Evolutionary conservation across 306 rosid species (phyloP), one percentile per base, ranked within the genome.

Genomic region (Inga leiocalycina): DNA sequence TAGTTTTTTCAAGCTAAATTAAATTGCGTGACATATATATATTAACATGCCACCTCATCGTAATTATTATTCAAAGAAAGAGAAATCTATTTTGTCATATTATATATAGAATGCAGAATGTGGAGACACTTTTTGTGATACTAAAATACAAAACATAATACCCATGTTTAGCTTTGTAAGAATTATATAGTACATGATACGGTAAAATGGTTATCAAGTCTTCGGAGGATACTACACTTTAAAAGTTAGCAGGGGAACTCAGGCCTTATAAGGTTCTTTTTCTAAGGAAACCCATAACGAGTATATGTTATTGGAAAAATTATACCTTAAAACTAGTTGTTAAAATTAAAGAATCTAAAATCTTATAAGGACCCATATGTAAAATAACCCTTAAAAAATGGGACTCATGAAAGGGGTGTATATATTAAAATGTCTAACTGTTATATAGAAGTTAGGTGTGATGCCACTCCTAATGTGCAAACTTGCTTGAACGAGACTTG

Each of bases 361-460:
- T 4, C 4, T 2, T 46, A 46, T 9, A 46, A 46, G 3, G 3
- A 16, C 16, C 4, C 13, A 3, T 16, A 46, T 46, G 2, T 8
- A 46, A 8, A 16, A 3, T 46, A 46, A 46, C 52, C 11, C 52
- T 46, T 3, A 3, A 9, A 43, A 6, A 1, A 9, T 46, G 52
- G 2, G 0, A 46, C 52, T 46, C 52, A 46, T 0, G 0, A 45
- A 3, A 35, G 4, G 37, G 0, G 9, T 41, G 45, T 43, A 8
- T 54, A 35, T 35, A 32, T 32, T 3, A 3, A 35, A 54, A 56
- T 56, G 15, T 59, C 13, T 59, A 10, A 5, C 22, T 59, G 37
- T 35, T 35, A 4, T 1, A 59, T 22, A 81, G 71, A 81, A 77
- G 77, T 87, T 87, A 61, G 89, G 87, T 69, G 69, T 59, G 32